phyloP scores from a whole-genome alignment of 2,329 filamentous ascomycete species.

The Colletotrichum zoysiae region DNA sequence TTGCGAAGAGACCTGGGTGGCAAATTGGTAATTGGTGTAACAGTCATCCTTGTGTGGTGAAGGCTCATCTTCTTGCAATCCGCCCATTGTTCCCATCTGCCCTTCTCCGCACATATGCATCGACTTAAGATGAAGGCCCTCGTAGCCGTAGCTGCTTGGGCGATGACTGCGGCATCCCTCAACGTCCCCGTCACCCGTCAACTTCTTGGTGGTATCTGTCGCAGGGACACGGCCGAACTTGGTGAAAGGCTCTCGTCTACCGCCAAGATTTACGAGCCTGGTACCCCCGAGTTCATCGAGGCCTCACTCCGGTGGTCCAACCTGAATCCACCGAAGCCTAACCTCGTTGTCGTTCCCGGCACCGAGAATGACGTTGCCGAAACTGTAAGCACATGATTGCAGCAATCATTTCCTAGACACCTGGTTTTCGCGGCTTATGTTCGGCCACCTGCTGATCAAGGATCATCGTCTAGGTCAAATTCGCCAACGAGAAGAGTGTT shows the following conservation, averaged over 20 bases:
- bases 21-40: not conserved
- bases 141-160: conserved; percentile 47
- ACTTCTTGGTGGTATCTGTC: conserved; percentile 41
- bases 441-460: not conserved
- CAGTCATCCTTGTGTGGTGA: conserved; percentile 7
- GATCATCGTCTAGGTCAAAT: conserved; percentile 50
- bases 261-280: conserved; percentile 58
- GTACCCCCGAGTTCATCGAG: conserved; percentile 53
- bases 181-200: conserved; percentile 36
- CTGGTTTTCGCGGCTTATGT: not conserved
- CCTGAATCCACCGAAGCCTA: conserved; percentile 56
- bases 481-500: conserved; percentile 58
- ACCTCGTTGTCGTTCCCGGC: conserved; percentile 60
- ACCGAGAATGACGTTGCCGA: conserved; percentile 62
- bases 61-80: not conserved
- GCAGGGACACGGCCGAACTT: conserved; percentile 45
- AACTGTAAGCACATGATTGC: conserved; percentile 52
- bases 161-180: conserved; percentile 44
- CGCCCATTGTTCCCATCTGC: not conserved
- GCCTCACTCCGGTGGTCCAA: conserved; percentile 61
- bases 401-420: not conserved
- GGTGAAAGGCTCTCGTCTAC: conserved; percentile 51
- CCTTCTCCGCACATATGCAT: conserved; percentile 21
- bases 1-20: not conserved
- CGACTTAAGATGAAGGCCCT: conserved; percentile 44